These are phyloP conservation scores for Phlebiopsis flavidoalba DNA, from an alignment of 768 basidiomycete species.

Conservation along the genomic window DNA sequence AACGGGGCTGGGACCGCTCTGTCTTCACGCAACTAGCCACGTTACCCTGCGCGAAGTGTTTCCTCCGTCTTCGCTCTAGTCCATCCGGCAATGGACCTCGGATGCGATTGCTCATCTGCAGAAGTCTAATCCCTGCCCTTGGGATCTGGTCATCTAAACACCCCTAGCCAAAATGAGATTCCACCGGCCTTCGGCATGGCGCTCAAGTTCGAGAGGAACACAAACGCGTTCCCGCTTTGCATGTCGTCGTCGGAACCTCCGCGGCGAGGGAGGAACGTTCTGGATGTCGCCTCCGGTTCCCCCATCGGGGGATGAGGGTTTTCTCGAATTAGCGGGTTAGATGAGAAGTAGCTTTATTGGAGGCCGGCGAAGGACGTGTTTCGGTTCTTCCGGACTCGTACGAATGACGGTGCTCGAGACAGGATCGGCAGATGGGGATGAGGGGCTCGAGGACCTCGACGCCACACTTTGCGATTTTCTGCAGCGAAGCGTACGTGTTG, in stretches of 20 bases:
- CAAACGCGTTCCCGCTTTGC: slow-evolving; percentile 97
- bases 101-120: slow-evolving; percentile 97
- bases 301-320: slow-evolving; percentile 93
- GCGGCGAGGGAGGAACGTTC: slow-evolving; percentile 93
- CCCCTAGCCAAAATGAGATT: slow-evolving; percentile 82
- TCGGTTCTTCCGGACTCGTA: slow-evolving; percentile 99
- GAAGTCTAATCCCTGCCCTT: slow-evolving; percentile 78
- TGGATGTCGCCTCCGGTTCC: slow-evolving; percentile 94
- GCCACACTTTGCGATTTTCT: slow-evolving; percentile 93
- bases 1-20: too few species aligned
- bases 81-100: slow-evolving; percentile 86
- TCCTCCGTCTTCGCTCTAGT: slow-evolving; percentile 84
- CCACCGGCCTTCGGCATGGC: slow-evolving; percentile 88
- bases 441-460: slow-evolving; percentile 93
- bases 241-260: slow-evolving; percentile 93
- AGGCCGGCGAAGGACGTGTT: too few species aligned
- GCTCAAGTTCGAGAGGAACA: slow-evolving; percentile 82
- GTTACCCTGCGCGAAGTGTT: slow-evolving; percentile 74
- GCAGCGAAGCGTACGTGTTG: slow-evolving; percentile 93
- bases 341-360: slow-evolving; percentile 93
- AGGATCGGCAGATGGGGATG: slow-evolving; percentile 87
- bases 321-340: slow-evolving; percentile 90
- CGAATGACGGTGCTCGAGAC: slow-evolving; percentile 95
- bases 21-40: too few species aligned
- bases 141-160: slow-evolving; percentile 84